Conservation (phyloP, 768 basidiomycete genomes). For the Candolleomyces eurysporus region DNA sequence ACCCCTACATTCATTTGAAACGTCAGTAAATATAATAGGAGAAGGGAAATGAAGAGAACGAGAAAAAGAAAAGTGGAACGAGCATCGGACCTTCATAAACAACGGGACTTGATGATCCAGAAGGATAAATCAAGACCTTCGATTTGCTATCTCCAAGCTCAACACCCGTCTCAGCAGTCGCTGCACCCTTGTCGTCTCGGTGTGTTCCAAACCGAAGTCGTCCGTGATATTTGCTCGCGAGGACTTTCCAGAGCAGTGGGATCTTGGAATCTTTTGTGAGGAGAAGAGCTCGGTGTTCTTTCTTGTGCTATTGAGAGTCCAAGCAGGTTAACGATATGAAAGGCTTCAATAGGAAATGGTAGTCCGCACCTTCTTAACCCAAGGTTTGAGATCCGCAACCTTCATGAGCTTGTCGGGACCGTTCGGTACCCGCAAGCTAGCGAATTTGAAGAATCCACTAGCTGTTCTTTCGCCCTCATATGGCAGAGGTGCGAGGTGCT, state of each 20-base stretch:
- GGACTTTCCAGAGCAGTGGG: slow-evolving; percentile 78
- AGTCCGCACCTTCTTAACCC: slow-evolving; percentile 64
- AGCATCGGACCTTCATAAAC: slow-evolving; percentile 61
- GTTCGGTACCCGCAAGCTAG: slow-evolving; percentile 70
- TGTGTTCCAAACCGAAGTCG: slow-evolving; percentile 61
- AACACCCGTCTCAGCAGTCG: slow-evolving; percentile 56
- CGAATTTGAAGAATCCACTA: slow-evolving; percentile 73
- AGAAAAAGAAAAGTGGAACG: background rate
- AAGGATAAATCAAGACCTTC: slow-evolving; percentile 71
- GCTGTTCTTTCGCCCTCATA: slow-evolving; percentile 77
- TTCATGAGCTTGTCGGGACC: slow-evolving; percentile 59
- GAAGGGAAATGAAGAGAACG: slow-evolving; percentile 19
- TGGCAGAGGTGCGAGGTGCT: slow-evolving; percentile 53
- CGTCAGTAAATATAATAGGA: too few species aligned
- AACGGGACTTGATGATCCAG: slow-evolving; percentile 52
- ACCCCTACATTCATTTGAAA: slow-evolving; percentile 37
- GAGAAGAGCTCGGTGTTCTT: slow-evolving; percentile 59
- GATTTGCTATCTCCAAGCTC: slow-evolving; percentile 53
- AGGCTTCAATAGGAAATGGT: background rate
- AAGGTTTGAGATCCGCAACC: slow-evolving; percentile 55
- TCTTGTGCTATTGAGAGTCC: slow-evolving; percentile 22
- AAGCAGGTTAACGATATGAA: background rate
- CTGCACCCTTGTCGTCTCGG: slow-evolving; percentile 63
- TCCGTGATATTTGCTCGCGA: slow-evolving; percentile 69
- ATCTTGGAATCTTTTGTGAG: slow-evolving; percentile 74